Evolutionary conservation across 306 rosid genomes (phyloP).

Genomic region (Parietaria judaica): DNA sequence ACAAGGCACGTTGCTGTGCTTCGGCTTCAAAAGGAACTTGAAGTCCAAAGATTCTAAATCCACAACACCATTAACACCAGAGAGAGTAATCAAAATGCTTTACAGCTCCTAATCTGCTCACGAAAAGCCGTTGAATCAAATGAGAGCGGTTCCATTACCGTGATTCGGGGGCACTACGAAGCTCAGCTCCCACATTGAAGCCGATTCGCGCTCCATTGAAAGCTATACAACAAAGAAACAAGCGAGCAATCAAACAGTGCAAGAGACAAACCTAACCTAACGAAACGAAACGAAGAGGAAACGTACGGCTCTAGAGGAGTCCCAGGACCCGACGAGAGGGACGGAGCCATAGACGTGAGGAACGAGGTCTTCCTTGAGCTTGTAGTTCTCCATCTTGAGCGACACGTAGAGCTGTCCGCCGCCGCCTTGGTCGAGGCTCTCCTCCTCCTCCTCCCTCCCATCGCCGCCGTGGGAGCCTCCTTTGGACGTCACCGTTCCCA

Average conservation of each 20-base stretch:
- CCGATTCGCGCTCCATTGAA: slow-evolving; percentile 83
- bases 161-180: slow-evolving; percentile 98
- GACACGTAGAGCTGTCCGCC: slow-evolving; percentile 89
- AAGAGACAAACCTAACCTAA: neutral
- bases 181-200: slow-evolving; percentile 96
- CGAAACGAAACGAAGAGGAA: neutral
- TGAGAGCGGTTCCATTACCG: slow-evolving; percentile 31
- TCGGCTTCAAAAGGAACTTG: slow-evolving; percentile 89
- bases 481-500: slow-evolving; percentile 83
- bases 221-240: slow-evolving; percentile 36
- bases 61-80: slow-evolving; percentile 13
- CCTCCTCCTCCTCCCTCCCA: slow-evolving; percentile 35
- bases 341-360: slow-evolving; percentile 93
- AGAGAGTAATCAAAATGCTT: neutral
- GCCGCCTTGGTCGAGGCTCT: slow-evolving; percentile 44
- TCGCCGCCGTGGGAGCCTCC: slow-evolving; percentile 40
- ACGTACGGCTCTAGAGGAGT: slow-evolving; percentile 76
- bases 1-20: slow-evolving; percentile 51
- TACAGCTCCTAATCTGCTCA: neutral
- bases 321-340: slow-evolving; percentile 91
- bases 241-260: neutral
- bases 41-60: slow-evolving; percentile 80
- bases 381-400: slow-evolving; percentile 78
- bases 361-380: slow-evolving; percentile 69
- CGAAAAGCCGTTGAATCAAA: too few species aligned